phyloP scores from a whole-genome alignment of 495 filamentous ascomycete species.

The Podospora conica region DNA sequence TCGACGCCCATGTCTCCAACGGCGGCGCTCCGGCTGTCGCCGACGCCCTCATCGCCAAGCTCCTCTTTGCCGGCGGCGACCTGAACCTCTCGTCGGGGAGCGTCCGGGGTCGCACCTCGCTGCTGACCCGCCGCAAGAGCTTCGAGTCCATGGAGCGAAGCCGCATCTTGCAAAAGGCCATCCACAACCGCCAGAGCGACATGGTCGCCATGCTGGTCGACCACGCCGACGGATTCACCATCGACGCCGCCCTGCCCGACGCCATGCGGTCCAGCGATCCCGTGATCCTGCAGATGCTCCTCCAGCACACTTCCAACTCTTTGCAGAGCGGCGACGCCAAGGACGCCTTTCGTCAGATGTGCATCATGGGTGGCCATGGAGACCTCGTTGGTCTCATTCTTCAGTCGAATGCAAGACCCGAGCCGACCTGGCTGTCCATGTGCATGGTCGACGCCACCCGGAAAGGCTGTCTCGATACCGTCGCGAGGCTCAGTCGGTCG shows the following conservation, averaged over 20 bases:
- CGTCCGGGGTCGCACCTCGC: conserved; percentile 34
- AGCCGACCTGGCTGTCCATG: conserved; percentile 30
- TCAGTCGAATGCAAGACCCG: conserved; percentile 36
- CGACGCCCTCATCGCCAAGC: conserved; percentile 41
- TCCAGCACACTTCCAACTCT: conserved; percentile 36
- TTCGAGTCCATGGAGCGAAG: conserved; percentile 39
- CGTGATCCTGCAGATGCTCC: conserved; percentile 32
- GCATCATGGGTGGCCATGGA: conserved; percentile 32
- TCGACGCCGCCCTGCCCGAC: conserved; percentile 34
- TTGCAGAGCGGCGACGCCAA: conserved; percentile 35
- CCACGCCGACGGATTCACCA: conserved; percentile 34
- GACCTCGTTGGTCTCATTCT: conserved; percentile 39
- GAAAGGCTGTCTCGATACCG: conserved; percentile 38
- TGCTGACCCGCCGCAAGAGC: conserved; percentile 39
- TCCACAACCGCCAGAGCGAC: conserved; percentile 39
- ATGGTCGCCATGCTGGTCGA: conserved; percentile 44
- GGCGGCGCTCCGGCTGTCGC: conserved; percentile 41
- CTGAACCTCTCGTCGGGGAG: conserved; percentile 27
- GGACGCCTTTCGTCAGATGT: conserved; percentile 40
- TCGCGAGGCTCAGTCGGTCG: conserved; percentile 38
- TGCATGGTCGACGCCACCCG: conserved; percentile 40
- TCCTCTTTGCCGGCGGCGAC: conserved; percentile 37
- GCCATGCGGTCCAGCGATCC: conserved; percentile 36
- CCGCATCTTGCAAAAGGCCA: conserved; percentile 38
- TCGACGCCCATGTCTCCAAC: conserved; percentile 36